Base-by-base conservation (phyloP, 495 filamentous ascomycete species). In the Aspergillus homomorphus region DNA sequence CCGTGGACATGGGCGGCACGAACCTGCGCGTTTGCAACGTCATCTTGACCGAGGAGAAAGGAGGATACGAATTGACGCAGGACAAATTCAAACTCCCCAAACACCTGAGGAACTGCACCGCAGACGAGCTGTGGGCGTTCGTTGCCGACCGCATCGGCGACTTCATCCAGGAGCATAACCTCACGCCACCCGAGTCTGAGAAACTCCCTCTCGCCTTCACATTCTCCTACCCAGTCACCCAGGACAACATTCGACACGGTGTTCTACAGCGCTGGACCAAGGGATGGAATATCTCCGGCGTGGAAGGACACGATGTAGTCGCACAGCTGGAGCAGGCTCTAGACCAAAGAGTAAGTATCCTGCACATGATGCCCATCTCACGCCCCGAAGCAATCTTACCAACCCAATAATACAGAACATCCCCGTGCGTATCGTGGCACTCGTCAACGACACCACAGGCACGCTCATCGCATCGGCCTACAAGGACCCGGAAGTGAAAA, bases 251-350 rank as follows among this genome's bases (percentile, higher is more conserved):
- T 64, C 86, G 92, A 63, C 87, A 93, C 65, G 93, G 93, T 48
- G 78, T 96, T 41, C 77, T 98, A 56, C 93, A 97, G 71, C 84
- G 89, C 55, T 98, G 93, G 93, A 98, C 93, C 42, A 98, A 98
- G 75, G 91, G 90, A 12, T 97, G 96, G 67, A 89, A 96, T 66
- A 94, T 96, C 62, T 78, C 83, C 20, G 93, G 92, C 10, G 92
- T 96, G 33, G 92, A 96, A 70, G 93, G 91, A 45, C 71, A 89
- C 14, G 92, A 98, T 70, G 88, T 98, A 14, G 89, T 96, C 18
- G 89, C 90, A 33, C 87, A 93, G 73, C 87, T 98, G 53, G 88
- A 96, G 69, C 85, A 78, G 26, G 92, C 90, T 14, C 72, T 97
- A 18, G 76, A 80, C n/a, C 84, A 82, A 67, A 82, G 87, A 62